A percentile compares a stretch with the other conserved stretches of the same genome.
Conservation (phyloP, 208 protist species). For the Leishmania aethiopica region DNA sequence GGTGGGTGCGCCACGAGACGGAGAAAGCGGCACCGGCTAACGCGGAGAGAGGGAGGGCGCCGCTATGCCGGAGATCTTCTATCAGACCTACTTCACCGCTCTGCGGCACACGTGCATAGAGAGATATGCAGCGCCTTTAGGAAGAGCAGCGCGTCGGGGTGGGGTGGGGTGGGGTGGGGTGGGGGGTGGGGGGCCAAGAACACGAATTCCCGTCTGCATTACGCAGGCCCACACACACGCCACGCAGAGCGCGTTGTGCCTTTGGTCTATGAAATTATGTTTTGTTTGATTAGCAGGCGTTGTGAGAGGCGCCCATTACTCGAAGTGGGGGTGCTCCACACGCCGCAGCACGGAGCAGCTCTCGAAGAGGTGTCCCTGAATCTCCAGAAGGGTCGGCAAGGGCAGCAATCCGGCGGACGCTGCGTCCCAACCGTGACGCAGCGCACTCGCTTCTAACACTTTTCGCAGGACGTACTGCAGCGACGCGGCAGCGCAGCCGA, state of each 20-base stretch:
- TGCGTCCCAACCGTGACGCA: slow-evolving; percentile 6
- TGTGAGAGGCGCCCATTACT: not conserved
- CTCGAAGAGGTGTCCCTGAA: slow-evolving; percentile 25
- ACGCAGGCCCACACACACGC: not conserved
- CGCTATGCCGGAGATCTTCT: not conserved
- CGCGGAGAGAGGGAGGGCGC: too few species aligned
- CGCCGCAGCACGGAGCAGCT: slow-evolving; percentile 11
- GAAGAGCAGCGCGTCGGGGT: not conserved
- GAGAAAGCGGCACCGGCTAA: not conserved
- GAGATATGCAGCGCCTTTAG: not conserved
- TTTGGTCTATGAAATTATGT: not conserved
- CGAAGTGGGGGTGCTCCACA: not conserved
- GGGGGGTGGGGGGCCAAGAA: not conserved
- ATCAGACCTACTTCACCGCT: not conserved
- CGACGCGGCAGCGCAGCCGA: slow-evolving; percentile 51
- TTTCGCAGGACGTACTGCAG: slow-evolving; percentile 64
- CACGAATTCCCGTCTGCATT: not conserved
- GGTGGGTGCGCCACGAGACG: not conserved
- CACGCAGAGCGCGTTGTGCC: not conserved
- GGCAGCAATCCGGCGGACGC: not conserved
- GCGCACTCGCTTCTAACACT: slow-evolving; percentile 50
- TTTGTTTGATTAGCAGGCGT: not conserved
- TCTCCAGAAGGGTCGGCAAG: not conserved
- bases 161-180: too few species aligned
- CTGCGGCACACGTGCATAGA: slow-evolving; percentile 3